phyloP scores from a whole-genome alignment of 129 eudicot species.

The Arctium minus region DNA sequence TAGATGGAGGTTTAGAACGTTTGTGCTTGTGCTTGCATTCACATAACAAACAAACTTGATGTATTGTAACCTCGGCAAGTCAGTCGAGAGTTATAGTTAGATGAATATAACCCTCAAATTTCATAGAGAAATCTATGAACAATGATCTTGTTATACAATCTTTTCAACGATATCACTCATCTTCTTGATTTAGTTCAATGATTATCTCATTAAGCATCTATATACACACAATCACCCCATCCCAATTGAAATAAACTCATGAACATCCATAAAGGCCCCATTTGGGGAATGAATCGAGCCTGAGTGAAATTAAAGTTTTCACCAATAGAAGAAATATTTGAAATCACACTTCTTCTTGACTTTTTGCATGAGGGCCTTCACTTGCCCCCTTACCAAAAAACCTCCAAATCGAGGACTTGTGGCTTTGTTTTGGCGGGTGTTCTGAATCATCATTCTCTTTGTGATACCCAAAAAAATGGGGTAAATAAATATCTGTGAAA shows the following conservation, averaged over 20 bases:
- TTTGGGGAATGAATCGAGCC: slow-evolving; percentile 28
- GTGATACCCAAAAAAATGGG: too few relatives aligned
- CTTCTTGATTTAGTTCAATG: slow-evolving; percentile 14
- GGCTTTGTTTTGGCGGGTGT: neutral
- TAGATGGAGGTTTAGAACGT: too few relatives aligned
- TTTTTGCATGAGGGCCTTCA: slow-evolving; percentile 71
- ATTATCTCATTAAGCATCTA: slow-evolving; percentile 47
- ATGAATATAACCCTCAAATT: slow-evolving; percentile 26
- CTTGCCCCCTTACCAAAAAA: slow-evolving; percentile 83
- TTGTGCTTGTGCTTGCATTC: slow-evolving; percentile 51
- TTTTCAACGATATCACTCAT: slow-evolving; percentile 42
- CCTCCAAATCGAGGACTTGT: slow-evolving; percentile 83
- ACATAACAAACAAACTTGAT: slow-evolving; percentile 77
- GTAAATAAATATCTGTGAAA: too few relatives aligned
- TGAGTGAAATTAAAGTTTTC: slow-evolving; percentile 54
- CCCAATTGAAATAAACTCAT: neutral
- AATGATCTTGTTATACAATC: slow-evolving; percentile 64
- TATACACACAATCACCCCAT: neutral
- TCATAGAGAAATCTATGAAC: slow-evolving; percentile 66
- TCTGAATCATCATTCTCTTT: slow-evolving; percentile 26
- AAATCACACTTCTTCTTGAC: slow-evolving; percentile 74
- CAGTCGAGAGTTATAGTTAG: neutral
- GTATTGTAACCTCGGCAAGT: slow-evolving; percentile 45
- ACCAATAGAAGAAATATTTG: slow-evolving; percentile 41
- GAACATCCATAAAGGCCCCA: neutral